These are phyloP conservation scores for Talaromyces proteolyticus DNA, from an alignment of 495 filamentous ascomycete genomes.

Conservation along the genomic window DNA sequence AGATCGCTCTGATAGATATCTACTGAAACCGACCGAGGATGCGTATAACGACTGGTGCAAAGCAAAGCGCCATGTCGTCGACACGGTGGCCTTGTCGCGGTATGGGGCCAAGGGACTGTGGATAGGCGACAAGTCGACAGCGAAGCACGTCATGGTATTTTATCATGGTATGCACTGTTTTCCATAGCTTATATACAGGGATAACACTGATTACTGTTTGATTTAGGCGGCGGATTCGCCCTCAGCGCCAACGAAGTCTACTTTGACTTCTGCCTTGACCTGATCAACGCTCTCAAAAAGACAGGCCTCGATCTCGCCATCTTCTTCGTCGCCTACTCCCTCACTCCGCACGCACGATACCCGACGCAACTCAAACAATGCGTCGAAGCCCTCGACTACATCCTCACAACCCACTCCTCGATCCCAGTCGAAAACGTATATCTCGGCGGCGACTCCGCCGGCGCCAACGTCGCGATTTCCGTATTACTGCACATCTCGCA, in stretches of 20 bases:
- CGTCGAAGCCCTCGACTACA: slow-evolving; percentile 44
- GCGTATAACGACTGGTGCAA: slow-evolving; percentile 23
- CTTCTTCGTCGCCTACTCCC: slow-evolving; percentile 49
- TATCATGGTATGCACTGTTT: slow-evolving; percentile 43
- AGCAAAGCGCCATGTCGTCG: background rate
- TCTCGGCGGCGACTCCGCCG: slow-evolving; percentile 59
- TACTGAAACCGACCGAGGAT: slow-evolving; percentile 30
- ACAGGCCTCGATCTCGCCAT: slow-evolving; percentile 41
- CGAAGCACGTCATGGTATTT: slow-evolving; percentile 51
- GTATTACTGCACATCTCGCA: slow-evolving; percentile 55
- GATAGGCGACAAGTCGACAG: slow-evolving; percentile 26
- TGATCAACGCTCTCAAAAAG: slow-evolving; percentile 35
- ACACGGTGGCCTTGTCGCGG: slow-evolving; percentile 38
- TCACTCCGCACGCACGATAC: slow-evolving; percentile 47
- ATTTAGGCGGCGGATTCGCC: slow-evolving; percentile 53
- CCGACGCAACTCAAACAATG: slow-evolving; percentile 55
- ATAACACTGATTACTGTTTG: background rate
- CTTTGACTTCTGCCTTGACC: slow-evolving; percentile 38
- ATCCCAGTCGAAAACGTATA: slow-evolving; percentile 39
- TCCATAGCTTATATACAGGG: background rate
- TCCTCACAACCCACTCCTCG: slow-evolving; percentile 31
- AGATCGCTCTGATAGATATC: slow-evolving; percentile 23
- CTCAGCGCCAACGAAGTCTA: slow-evolving; percentile 34
- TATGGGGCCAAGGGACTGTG: slow-evolving; percentile 40
- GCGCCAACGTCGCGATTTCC: slow-evolving; percentile 51